phyloP scores from a whole-genome alignment of 257 asterid species.

The Nicotiana tabacum region DNA sequence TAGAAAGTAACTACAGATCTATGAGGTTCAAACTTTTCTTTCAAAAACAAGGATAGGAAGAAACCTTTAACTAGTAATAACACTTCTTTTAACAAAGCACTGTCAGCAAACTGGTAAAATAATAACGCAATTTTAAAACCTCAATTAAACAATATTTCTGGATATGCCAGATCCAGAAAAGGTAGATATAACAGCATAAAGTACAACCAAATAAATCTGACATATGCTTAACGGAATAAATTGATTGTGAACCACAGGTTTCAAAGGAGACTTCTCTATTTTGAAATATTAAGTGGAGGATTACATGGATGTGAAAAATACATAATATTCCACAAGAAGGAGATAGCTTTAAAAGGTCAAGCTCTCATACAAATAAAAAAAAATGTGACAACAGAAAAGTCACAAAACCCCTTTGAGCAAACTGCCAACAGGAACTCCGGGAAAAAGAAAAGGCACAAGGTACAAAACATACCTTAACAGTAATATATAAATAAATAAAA shows the following conservation, averaged over 20 bases:
- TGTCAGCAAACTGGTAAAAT: background rate
- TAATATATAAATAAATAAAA: conserved; percentile 7
- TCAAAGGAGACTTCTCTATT: background rate
- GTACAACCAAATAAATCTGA: background rate
- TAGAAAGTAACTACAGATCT: background rate
- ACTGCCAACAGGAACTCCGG: background rate
- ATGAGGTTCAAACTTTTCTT: background rate
- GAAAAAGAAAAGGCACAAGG: background rate
- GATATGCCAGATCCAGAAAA: background rate
- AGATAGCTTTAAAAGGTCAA: background rate
- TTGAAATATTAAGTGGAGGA: background rate
- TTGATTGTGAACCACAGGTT: background rate
- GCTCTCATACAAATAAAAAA: background rate
- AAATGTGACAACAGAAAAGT: conserved; percentile 1
- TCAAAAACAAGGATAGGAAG: no score
- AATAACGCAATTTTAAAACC: background rate
- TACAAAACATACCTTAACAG: background rate
- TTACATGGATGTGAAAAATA: background rate
- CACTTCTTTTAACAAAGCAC: background rate
- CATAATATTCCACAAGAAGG: background rate
- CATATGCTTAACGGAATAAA: background rate
- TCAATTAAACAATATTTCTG: background rate
- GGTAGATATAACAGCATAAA: background rate
- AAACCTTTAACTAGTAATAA: background rate
- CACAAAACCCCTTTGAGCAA: background rate